phyloP scores from a whole-genome alignment of 2,329 filamentous ascomycete species.

The Lanzia echinophila region DNA sequence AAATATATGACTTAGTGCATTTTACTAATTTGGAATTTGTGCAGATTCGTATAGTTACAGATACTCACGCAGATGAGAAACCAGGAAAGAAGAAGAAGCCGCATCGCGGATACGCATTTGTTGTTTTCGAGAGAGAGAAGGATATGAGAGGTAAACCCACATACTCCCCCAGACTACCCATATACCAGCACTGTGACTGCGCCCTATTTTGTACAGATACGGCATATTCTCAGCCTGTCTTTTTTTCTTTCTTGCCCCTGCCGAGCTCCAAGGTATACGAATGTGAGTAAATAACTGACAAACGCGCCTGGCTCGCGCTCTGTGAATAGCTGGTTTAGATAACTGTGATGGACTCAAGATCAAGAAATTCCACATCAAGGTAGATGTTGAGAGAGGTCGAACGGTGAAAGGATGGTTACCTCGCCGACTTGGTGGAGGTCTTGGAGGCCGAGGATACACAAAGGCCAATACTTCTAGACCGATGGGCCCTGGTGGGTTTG shows the following conservation, averaged over 20 bases:
- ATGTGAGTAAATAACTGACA: conserved; percentile 64
- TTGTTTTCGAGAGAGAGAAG: conserved; percentile 94
- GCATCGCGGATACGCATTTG: conserved; percentile 89
- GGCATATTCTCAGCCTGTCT: conserved; percentile 34
- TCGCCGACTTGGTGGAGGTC: conserved; percentile 80
- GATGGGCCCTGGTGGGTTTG: conserved; percentile 53
- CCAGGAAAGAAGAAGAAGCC: conserved; percentile 73
- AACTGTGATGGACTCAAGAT: conserved; percentile 81
- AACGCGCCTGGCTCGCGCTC: conserved; percentile 51
- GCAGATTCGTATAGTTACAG: conserved; percentile 80
- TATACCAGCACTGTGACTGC: conserved; percentile 23
- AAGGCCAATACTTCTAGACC: conserved; percentile 70
- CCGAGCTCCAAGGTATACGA: conserved; percentile 37
- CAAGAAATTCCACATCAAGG: conserved; percentile 83
- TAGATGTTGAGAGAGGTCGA: conserved; percentile 92
- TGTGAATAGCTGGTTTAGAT: conserved; percentile 78
- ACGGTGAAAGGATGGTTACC: conserved; percentile 94
- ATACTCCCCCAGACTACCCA: conserved; percentile 33
- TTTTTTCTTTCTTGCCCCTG: conserved; percentile 24
- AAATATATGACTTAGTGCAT: not conserved
- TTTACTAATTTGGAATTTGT: conserved; percentile 11
- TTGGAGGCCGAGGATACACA: conserved; percentile 89
- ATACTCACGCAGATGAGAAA: conserved; percentile 62
- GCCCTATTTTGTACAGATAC: conserved; percentile 39
- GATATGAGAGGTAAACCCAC: conserved; percentile 92